Percentiles rank a stretch among this genome's conserved stretches.
Evolutionary conservation across 2,329 filamentous ascomycete species (phyloP).

Genomic region (Trichoderma polysporum): DNA sequence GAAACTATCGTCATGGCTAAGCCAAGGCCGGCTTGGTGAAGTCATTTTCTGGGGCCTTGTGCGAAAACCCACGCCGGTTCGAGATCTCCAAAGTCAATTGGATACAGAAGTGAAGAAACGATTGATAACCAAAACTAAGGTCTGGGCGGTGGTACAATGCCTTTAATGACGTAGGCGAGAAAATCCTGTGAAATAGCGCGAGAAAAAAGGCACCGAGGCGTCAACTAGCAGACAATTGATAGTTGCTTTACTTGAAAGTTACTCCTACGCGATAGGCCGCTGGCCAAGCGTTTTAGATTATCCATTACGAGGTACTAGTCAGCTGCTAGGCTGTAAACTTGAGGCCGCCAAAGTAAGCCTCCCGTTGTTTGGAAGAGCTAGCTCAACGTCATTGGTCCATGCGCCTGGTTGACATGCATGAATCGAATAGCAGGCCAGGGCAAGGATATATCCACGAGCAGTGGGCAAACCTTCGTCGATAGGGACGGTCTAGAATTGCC

Average conservation of each 20-base stretch:
- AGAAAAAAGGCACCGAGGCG: neutral
- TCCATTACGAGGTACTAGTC: slow-evolving; percentile 11
- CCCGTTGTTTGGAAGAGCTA: neutral
- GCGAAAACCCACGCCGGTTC: neutral
- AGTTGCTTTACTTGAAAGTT: neutral
- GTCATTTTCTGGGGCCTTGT: slow-evolving; percentile 27
- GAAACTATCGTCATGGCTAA: slow-evolving; percentile 16
- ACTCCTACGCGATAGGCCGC: neutral
- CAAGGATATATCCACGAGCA: neutral
- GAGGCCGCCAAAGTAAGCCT: slow-evolving; percentile 13
- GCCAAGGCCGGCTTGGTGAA: slow-evolving; percentile 31
- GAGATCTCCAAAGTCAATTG: slow-evolving; percentile 3
- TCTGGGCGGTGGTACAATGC: neutral
- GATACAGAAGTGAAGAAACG: neutral
- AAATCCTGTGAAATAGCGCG: neutral
- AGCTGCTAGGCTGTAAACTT: neutral
- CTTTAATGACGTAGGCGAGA: slow-evolving; percentile 11
- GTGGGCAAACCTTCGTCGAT: neutral
- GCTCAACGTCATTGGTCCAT: neutral
- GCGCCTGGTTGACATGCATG: neutral
- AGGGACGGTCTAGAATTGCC: neutral
- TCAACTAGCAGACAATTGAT: neutral
- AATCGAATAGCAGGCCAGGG: neutral
- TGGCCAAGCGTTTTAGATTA: neutral
- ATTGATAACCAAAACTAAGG: neutral